Conservation (phyloP, 2,329 filamentous ascomycete genomes). For the Furcasterigmium sp. region DNA sequence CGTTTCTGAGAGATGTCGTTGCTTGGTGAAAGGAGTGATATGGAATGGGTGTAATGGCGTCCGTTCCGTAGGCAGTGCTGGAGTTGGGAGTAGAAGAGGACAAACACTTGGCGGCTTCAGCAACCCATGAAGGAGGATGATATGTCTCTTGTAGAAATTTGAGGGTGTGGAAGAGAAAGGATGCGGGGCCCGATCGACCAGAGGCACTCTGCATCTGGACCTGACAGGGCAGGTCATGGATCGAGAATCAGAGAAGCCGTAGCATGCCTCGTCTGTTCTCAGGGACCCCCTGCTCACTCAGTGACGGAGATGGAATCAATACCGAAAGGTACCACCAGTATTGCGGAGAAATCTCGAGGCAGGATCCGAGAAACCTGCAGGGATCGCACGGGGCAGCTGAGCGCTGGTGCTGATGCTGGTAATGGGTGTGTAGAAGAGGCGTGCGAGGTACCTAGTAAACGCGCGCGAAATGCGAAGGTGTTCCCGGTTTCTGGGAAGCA, state of each 20-base stretch:
- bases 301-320: slow-evolving; percentile 43
- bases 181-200: slow-evolving; percentile 34
- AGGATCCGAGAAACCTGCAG: slow-evolving; percentile 35
- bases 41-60: slow-evolving; percentile 2
- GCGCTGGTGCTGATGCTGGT: slow-evolving; percentile 16
- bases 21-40: neutral
- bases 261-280: slow-evolving; percentile 25
- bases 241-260: slow-evolving; percentile 29
- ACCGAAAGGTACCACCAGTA: slow-evolving; percentile 35
- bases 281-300: slow-evolving; percentile 33
- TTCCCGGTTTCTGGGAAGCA: no score
- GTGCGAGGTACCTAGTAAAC: no score
- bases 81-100: slow-evolving; percentile 10
- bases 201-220: slow-evolving; percentile 23
- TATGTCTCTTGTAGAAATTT: slow-evolving; percentile 29
- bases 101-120: slow-evolving; percentile 13
- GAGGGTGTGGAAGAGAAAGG: slow-evolving; percentile 29
- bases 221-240: slow-evolving; percentile 35
- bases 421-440: slow-evolving; percentile 31
- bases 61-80: neutral
- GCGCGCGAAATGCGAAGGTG: no score
- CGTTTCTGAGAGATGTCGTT: neutral
- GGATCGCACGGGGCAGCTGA: slow-evolving; percentile 30
- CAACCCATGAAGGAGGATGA: slow-evolving; percentile 18
- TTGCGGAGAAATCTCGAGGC: slow-evolving; percentile 41